These are phyloP conservation scores for Termitomyces heimii DNA, from an alignment of 768 basidiomycete genomes.

Conservation along the genomic window DNA sequence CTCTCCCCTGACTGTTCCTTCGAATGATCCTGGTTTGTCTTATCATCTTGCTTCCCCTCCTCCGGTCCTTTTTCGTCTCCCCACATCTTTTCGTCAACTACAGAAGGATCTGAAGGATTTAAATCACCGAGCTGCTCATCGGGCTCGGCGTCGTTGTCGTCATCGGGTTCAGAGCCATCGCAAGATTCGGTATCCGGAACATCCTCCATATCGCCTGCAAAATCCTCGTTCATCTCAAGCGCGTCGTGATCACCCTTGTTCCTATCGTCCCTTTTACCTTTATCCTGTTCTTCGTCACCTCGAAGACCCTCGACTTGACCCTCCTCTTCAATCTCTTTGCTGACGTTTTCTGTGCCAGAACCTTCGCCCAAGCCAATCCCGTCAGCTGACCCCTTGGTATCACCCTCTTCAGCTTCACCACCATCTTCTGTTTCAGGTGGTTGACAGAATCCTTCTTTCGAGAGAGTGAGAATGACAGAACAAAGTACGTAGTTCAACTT, in stretches of 20 bases:
- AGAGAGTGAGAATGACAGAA: slow-evolving; percentile 65
- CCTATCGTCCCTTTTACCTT: slow-evolving; percentile 38
- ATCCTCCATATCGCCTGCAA: slow-evolving; percentile 84
- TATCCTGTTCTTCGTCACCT: slow-evolving; percentile 50
- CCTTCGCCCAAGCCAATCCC: slow-evolving; percentile 92
- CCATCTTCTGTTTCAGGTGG: slow-evolving; percentile 69
- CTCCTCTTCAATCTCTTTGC: slow-evolving; percentile 94
- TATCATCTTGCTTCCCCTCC: slow-evolving; percentile 46
- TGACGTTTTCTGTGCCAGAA: slow-evolving; percentile 78
- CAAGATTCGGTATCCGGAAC: slow-evolving; percentile 60
- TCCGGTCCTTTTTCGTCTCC: slow-evolving; percentile 70
- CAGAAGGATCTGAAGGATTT: slow-evolving; percentile 75
- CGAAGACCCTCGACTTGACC: slow-evolving; percentile 92
- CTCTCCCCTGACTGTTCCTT: slow-evolving; percentile 41
- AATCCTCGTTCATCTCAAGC: slow-evolving; percentile 88
- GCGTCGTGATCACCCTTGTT: slow-evolving; percentile 67
- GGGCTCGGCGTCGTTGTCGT: slow-evolving; percentile 52
- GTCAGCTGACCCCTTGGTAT: slow-evolving; percentile 43
- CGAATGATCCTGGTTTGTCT: slow-evolving; percentile 57
- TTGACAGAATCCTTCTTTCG: slow-evolving; percentile 88
- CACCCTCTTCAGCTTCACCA: slow-evolving; percentile 41
- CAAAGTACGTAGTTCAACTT: slow-evolving; percentile 80
- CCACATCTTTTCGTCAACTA: slow-evolving; percentile 97
- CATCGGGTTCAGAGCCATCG: slow-evolving; percentile 44
- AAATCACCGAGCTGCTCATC: slow-evolving; percentile 85